Evolutionary conservation across 305 asterid species (phyloP).

Genomic region (Fraxinus albicans): DNA sequence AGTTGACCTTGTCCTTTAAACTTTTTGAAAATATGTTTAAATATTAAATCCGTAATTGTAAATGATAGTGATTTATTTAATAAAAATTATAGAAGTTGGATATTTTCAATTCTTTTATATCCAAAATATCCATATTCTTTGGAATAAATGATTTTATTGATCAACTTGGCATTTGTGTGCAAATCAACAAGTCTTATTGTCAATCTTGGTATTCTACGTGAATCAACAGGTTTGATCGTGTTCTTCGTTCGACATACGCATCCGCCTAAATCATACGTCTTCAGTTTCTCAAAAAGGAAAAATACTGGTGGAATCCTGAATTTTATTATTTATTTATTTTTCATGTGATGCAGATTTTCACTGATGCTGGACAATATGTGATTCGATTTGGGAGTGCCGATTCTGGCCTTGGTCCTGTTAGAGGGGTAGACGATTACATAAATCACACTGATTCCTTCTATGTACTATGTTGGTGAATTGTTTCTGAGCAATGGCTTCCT

Average conservation of each 20-base stretch:
- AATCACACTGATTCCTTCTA: conserved; percentile 1
- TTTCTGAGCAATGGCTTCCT: conserved; percentile 26
- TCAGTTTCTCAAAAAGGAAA: not conserved
- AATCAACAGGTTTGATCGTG: not conserved
- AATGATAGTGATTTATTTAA: not conserved
- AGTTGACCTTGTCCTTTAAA: not conserved
- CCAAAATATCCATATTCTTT: not conserved
- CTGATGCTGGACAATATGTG: conserved; percentile 98
- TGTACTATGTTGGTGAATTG: not conserved
- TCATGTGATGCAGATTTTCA: conserved; percentile 56
- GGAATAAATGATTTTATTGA: not conserved
- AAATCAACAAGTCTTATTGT: not conserved
- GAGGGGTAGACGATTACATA: conserved; percentile 52
- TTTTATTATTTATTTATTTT: not conserved
- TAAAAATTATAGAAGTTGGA: not conserved
- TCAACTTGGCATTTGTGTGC: not conserved
- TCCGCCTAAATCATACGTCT: not conserved
- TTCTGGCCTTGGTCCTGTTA: conserved; percentile 49
- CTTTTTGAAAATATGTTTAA: not conserved
- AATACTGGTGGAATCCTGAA: not conserved
- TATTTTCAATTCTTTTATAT: not conserved
- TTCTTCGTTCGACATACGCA: not conserved
- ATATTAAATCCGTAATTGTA: not conserved
- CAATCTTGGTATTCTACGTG: not conserved
- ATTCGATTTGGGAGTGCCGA: conserved; percentile 78